Base-by-base conservation (phyloP, 1,284 basidiomycete species). In the Amylostereum areolatum region DNA sequence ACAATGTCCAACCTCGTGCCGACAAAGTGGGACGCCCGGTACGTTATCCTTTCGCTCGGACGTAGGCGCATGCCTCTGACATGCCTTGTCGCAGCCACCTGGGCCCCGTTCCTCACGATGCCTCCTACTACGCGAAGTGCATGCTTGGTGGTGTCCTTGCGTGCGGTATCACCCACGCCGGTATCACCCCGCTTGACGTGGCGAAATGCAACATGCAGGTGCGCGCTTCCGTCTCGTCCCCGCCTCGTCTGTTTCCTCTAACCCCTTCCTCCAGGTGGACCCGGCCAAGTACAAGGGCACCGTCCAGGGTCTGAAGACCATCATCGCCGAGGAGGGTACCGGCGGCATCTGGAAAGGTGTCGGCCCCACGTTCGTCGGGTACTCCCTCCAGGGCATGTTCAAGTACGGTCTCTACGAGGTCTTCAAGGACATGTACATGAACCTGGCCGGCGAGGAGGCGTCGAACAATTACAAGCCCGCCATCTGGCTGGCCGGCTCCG, bases 171-270 rank as follows among this genome's bases (percentile, higher is more conserved):
- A 97, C 94, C 59, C 94, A 97, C 70, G 94, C 93, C 53, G 91
- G 87, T 62, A 85, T 94, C 63, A 95, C 92, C 39, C 92, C 92
- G 54, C 83, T 96, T 61, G 92, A 96, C 77, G 92, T 95, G 60
- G 89, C 91, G 64, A 97, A 97, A 80, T 97, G 94, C 69, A 92
- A 95, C 77, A 97, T 97, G 85, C 94, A 97, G 85, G 92, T 92
- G 46, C 61, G 85, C 72, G 1, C 18, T 30, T 4, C 18, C 2
- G 8, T 36, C 35, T 45, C 5, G 3, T 27, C 25, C 24, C 48
- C 36, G 37, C 36, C 27, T 24, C 34, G n/a, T 43, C 25, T 30
- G 43, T 51, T 18, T 18, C 18, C 49, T 49, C 36, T 51, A 43
- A 34, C 43, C 42, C 42, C 52, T 48, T 55, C 47, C 29, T 32